Evolutionary conservation across 768 basidiomycete species (phyloP), one percentile per base, ranked within the genome.

Genomic region (Xerocomus brunneocitrinus): DNA sequence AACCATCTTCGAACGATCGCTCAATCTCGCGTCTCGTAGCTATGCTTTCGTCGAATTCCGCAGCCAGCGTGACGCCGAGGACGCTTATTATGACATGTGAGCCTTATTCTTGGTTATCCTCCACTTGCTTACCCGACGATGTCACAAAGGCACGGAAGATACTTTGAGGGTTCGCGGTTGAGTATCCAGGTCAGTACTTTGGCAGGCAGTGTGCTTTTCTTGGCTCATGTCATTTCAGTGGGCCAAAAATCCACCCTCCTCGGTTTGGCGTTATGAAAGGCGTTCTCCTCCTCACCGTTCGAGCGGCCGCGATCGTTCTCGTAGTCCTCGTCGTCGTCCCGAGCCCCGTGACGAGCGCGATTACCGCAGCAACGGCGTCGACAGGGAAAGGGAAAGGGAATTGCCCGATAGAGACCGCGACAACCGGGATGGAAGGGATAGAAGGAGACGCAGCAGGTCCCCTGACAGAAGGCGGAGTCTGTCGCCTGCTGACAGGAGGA

Each of bases 1-100:
- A 62, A 59, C 45, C 58, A 3, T 56, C 61, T 63, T 57, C 53
- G 63, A 65, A 68, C 76, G 68, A 74, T 75, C 80, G 78, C 83
- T 84, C 83, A 82, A 83, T 76, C 62, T 72, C 69, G 74, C 72
- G 66, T 72, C 68, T 71, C 76, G 76, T 76, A 90, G 89, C 75
- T 91, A 89, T 70, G 89, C 89, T 53, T 91, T 91, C 70, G 83
- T 91, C 66, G 89, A 91, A 69, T 91, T 90, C 65, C 83, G 86
- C 66, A 82, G 81, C 63, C 77, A 79, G 45, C 82, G 85, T 39
- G 87, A 90, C 63, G 89, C 89, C 19, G 89, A 90, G 63, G 87
- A 89, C 58, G 88, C 89, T 28, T 90, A 89, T 69, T 82, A 87
- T 64, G 87, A 89, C 55, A 90, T 91, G 89, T 90, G 67, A 56